phyloP scores from a whole-genome alignment of 1,139 yeast species.

The Yamadazyma siamensis region DNA sequence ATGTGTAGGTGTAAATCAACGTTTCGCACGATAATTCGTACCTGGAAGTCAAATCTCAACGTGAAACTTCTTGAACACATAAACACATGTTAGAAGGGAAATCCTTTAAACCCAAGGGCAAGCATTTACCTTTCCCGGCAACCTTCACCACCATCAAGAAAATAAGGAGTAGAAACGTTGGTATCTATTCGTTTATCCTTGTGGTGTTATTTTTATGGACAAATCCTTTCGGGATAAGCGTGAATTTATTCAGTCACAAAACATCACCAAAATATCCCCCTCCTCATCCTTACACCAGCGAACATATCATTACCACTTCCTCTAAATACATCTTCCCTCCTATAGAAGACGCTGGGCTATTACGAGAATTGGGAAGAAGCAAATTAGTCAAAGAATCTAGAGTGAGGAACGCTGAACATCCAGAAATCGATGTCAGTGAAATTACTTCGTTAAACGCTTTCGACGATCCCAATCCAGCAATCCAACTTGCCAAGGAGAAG shows the following conservation, averaged over 20 bases:
- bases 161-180: slow-evolving; percentile 17
- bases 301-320: slow-evolving; percentile 37
- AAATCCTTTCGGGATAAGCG: slow-evolving; percentile 19
- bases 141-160: slow-evolving; percentile 19
- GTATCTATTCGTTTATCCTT: slow-evolving; percentile 15
- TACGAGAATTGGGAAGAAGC: slow-evolving; percentile 53
- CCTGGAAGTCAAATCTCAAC: too few species aligned
- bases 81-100: slow-evolving; percentile 1
- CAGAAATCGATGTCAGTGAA: slow-evolving; percentile 32
- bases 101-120: slow-evolving; percentile 13
- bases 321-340: slow-evolving; percentile 62
- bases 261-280: slow-evolving; percentile 21
- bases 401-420: slow-evolving; percentile 34
- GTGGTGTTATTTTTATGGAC: slow-evolving; percentile 23
- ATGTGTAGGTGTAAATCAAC: too few species aligned
- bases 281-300: slow-evolving; percentile 34
- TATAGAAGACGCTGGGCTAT: slow-evolving; percentile 59
- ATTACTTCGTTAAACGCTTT: slow-evolving; percentile 40
- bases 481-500: slow-evolving; percentile 36
- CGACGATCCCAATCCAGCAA: slow-evolving; percentile 42
- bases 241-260: slow-evolving; percentile 8
- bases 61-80: too few species aligned
- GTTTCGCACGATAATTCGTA: too few species aligned
- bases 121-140: slow-evolving; percentile 32
- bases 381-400: slow-evolving; percentile 46